Base-by-base conservation (phyloP, 257 asterid genomes). In the Solanum tacnaense region DNA sequence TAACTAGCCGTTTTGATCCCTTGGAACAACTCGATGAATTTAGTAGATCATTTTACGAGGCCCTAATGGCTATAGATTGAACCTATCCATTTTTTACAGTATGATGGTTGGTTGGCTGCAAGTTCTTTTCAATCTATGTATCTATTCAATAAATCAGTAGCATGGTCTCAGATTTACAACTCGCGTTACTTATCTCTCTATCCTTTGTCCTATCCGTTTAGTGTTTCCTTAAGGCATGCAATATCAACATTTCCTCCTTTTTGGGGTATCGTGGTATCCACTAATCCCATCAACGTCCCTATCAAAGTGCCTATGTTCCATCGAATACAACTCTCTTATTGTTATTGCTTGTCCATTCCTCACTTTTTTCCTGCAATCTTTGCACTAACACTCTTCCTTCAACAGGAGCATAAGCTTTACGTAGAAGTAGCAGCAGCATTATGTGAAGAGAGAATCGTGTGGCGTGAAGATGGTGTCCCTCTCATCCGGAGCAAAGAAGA, bases 401-500 rank as follows among this genome's bases (percentile, higher is more conserved):
- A 81, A 39, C 91, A 95, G 98, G 98, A 95, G 93, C 98, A 94
- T 88, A 89, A 88, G 83, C 88, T 95, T 44, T 95, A 94, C 6
- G 92, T 91, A 38, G 95, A 95, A 46, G 98, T 93, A 46, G 93
- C 91, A 0, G 88, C 91, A 5, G 98, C 97, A 5, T 60, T 94
- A 85, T 95, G 98, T n/a, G 95, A 94, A 83, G 98, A 93, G 31
- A 90, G 96, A 62, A 89, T 95, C 34, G 49, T 44, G 32, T 94
- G 98, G 98, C 91, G 98, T 41, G 89, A 93, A 78, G 98, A 94
- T 88, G 98, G 97, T 3, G 97, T 95, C 62, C 98, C 97, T 58
- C 87, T 94, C n/a, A 94, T 95, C 76, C 94, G 32, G 81, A 92
- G 94, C 90, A 92, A 92, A 92, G 93, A 92, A 88, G 88, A 94